These are phyloP conservation scores for Exutisphaerella laricina DNA, from an alignment of 2,329 filamentous ascomycete species.

Conservation along the genomic window DNA sequence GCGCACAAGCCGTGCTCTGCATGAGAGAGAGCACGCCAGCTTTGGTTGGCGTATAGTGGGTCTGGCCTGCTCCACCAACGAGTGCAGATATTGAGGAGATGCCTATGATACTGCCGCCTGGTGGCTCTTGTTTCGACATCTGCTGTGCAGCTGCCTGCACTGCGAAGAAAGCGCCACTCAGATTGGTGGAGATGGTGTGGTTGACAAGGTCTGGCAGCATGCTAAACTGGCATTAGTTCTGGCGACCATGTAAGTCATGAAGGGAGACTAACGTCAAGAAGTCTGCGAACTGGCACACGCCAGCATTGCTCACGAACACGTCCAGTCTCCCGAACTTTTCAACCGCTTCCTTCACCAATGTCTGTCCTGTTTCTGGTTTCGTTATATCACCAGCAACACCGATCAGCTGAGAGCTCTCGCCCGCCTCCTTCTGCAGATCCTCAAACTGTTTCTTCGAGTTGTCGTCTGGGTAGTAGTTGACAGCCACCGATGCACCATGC, in stretches of 20 bases:
- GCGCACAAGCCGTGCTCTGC: conserved; percentile 73
- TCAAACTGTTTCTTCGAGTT: conserved; percentile 46
- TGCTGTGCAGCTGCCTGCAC: conserved; percentile 79
- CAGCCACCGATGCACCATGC: conserved; percentile 71
- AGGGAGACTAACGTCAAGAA: conserved; percentile 58
- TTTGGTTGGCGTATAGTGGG: conserved; percentile 86
- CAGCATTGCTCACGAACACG: conserved; percentile 83
- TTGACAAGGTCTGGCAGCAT: conserved; percentile 65
- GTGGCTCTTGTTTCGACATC: conserved; percentile 59
- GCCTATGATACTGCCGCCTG: conserved; percentile 74
- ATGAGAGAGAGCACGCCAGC: conserved; percentile 75
- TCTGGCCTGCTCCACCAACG: conserved; percentile 71
- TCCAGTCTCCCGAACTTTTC: conserved; percentile 50
- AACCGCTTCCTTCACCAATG: conserved; percentile 63
- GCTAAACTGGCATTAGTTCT: conserved; percentile 33
- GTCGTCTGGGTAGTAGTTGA: conserved; percentile 67
- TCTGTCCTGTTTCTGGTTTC: conserved; percentile 62
- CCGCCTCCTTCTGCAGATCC: conserved; percentile 43
- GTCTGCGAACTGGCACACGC: conserved; percentile 81
- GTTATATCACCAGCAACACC: conserved; percentile 73
- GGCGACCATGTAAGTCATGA: not conserved
- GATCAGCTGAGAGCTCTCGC: conserved; percentile 45
- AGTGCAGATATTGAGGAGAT: conserved; percentile 68
- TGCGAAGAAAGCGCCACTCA: conserved; percentile 82
- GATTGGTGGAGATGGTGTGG: conserved; percentile 70